Base-by-base conservation (phyloP, 495 filamentous ascomycete species). In the Podospora conica region DNA sequence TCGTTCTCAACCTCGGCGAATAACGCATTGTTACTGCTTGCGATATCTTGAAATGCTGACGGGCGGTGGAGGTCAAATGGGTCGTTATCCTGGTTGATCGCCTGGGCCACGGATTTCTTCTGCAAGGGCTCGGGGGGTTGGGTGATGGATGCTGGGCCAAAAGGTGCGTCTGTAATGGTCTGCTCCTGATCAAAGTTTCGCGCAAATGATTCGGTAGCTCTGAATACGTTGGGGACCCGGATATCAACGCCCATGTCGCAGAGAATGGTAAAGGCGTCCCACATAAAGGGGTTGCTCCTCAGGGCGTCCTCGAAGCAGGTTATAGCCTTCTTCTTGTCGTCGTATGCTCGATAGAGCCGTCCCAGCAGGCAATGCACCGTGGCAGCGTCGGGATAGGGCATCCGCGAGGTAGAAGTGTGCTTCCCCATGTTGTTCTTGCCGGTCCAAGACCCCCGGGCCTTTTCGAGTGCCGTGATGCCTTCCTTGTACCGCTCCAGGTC, bases 201-300 rank as follows among this genome's bases (percentile, higher is more conserved):
- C 57, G 80, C 68, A 59, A 83, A 72, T 10, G 66, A 65, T 54
- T 82, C 80, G 56, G 69, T 92, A 68, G 91, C 81, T 73, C 89
- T 91, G 78, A 94, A 98, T 66, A 98, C 90, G 71, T 94, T 96
- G 21, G 87, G 79, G 53, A 93, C 86, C 55, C 88, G 84, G 28
- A 97, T 81, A 68, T 86, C 85, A 53, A 89, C 86, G 9, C 91
- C 92, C 92, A 83, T 78, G 65, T 77, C 77, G 59, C 76, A 83
- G 4, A 98, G 79, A n/a, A 84, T 88, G 21, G 88, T 82, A 75
- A 97, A 97, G 0, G 96, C 96, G 81, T 98, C 95, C 95, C 96
- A 98, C 86, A 96, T 93, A 77, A 98, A 96, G 0, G 95, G 93
- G 72, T 97, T 98, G 48, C 88, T 73, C 75, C 93, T 96, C 60